These are phyloP conservation scores for Akanthomyces uredinophilus DNA, from an alignment of 2,329 filamentous ascomycete species.

Conservation along the genomic window DNA sequence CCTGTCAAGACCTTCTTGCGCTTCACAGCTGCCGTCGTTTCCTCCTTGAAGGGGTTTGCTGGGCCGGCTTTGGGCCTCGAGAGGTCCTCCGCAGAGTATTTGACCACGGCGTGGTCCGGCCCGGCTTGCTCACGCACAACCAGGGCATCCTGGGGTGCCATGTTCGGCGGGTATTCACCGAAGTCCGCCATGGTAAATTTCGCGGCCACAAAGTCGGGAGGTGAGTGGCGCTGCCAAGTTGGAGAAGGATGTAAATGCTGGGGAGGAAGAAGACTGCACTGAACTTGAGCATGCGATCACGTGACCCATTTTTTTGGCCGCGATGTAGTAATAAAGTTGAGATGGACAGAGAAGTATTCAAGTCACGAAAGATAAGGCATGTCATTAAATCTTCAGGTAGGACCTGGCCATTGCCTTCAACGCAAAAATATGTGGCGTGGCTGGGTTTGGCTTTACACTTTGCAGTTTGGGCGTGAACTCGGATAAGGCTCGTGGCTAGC, in stretches of 20 bases:
- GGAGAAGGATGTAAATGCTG: neutral
- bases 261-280: neutral
- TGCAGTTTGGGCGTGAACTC: too few relatives aligned
- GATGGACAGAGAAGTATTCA: too few relatives aligned
- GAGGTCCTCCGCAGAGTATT: conserved; percentile 68
- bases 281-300: conserved; percentile 3
- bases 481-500: too few relatives aligned
- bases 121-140: conserved; percentile 50
- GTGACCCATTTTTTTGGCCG: neutral
- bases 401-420: too few relatives aligned
- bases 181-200: conserved; percentile 51
- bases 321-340: neutral
- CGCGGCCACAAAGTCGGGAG: neutral
- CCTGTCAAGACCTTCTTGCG: conserved; percentile 82
- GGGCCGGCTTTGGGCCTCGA: conserved; percentile 63
- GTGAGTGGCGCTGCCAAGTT: neutral
- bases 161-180: conserved; percentile 60
- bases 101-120: conserved; percentile 55
- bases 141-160: conserved; percentile 59
- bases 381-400: too few relatives aligned
- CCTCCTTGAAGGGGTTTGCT: conserved; percentile 63
- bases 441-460: too few relatives aligned
- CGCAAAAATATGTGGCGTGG: too few relatives aligned
- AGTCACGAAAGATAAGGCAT: too few relatives aligned
- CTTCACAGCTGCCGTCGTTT: conserved; percentile 54